Evolutionary conservation across 2,329 filamentous ascomycete species (phyloP).

Genomic region (Escovopsis sp.): DNA sequence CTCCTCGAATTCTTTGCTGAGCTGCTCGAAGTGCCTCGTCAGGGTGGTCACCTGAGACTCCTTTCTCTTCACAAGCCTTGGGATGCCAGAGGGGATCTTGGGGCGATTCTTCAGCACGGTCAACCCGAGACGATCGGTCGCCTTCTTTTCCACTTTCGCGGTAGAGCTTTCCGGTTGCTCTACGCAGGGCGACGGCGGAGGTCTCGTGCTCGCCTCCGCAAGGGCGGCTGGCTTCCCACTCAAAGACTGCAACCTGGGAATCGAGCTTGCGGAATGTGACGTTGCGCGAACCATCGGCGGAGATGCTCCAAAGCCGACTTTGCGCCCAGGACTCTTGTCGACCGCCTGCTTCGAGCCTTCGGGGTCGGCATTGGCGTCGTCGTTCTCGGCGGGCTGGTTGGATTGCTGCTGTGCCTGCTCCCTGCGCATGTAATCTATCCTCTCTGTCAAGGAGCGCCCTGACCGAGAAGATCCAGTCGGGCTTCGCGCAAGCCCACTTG

Average conservation of each 20-base stretch:
- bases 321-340: constrained; percentile 28
- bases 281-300: constrained; percentile 38
- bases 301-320: constrained; percentile 28
- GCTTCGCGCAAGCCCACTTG: constrained; percentile 7
- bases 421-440: constrained; percentile 35
- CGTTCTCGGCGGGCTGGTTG: constrained; percentile 18
- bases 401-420: constrained; percentile 23
- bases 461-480: constrained; percentile 7
- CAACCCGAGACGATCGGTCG: constrained; percentile 57
- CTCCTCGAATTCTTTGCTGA: constrained; percentile 92
- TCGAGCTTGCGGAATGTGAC: constrained; percentile 33
- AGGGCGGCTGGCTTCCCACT: constrained; percentile 25
- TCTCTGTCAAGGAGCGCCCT: constrained; percentile 24
- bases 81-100: constrained; percentile 63
- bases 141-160: constrained; percentile 52
- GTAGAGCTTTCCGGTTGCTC: constrained; percentile 21
- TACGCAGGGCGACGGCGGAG: constrained; percentile 7
- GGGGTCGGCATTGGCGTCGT: constrained; percentile 7
- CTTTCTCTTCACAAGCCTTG: constrained; percentile 65
- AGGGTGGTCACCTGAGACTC: constrained; percentile 77
- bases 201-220: constrained; percentile 19
- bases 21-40: constrained; percentile 88
- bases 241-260: constrained; percentile 30
- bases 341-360: constrained; percentile 12
- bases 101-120: constrained; percentile 44